Conservation (phyloP, 2,329 filamentous ascomycete genomes). For the Ophioceras dolichostomum region DNA sequence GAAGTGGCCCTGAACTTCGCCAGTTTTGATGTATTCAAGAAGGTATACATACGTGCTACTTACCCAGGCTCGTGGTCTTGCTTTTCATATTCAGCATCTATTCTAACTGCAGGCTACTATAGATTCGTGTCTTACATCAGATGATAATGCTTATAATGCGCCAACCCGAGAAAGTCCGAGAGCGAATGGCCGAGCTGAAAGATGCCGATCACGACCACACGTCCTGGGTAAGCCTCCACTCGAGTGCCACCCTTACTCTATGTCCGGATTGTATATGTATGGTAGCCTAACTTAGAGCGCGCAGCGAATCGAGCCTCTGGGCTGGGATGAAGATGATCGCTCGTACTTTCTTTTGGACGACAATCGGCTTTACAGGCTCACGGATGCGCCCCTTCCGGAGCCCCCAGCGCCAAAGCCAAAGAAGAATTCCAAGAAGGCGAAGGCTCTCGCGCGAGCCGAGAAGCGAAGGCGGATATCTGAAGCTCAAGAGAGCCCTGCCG, state of each 20-base stretch:
- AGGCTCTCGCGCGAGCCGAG: constrained; percentile 50
- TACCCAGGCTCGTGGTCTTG: too few relatives aligned
- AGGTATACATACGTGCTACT: too few relatives aligned
- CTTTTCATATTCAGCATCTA: too few relatives aligned
- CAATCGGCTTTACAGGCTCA: constrained; percentile 79
- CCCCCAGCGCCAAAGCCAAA: constrained; percentile 44
- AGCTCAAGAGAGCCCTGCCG: constrained; percentile 18
- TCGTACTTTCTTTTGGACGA: constrained; percentile 89
- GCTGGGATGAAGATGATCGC: constrained; percentile 80
- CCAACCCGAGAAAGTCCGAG: constrained; percentile 76
- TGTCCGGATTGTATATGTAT: too few relatives aligned
- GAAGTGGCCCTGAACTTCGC: constrained; percentile 63
- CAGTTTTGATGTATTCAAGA: constrained; percentile 71
- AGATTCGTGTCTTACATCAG: constrained; percentile 73
- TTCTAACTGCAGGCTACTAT: too few relatives aligned
- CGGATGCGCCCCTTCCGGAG: constrained; percentile 55
- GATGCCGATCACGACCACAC: constrained; percentile 79
- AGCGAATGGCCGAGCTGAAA: constrained; percentile 71
- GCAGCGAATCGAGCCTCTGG: constrained; percentile 66
- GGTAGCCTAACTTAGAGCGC: too few relatives aligned
- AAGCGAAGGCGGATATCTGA: constrained; percentile 57
- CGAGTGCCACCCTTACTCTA: too few relatives aligned
- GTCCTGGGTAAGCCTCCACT: constrained; percentile 74
- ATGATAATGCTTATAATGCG: constrained; percentile 82
- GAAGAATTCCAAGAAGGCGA: constrained; percentile 53